Evolutionary conservation across 257 asterid species (phyloP).

Genomic region (Solanum raphanifolium): DNA sequence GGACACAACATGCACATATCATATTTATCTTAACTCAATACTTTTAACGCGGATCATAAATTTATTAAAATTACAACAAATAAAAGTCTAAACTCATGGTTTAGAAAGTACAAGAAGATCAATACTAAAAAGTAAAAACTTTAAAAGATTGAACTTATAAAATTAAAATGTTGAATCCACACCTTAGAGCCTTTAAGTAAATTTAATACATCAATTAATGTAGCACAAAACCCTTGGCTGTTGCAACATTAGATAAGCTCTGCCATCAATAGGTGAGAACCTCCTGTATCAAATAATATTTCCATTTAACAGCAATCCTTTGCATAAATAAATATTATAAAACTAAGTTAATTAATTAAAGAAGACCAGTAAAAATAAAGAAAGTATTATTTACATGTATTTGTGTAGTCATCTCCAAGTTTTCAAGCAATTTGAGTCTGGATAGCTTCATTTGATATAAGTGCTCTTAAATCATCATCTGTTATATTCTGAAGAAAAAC

Average conservation of each 20-base stretch:
- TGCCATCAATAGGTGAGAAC: not conserved
- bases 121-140: not conserved
- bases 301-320: not conserved
- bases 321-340: not conserved
- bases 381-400: conserved; percentile 3
- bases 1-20: too few species aligned
- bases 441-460: conserved; percentile 67
- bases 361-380: not conserved
- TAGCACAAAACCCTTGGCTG: not conserved
- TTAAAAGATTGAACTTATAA: too few species aligned
- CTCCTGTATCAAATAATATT: not conserved
- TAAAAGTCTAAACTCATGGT: not conserved
- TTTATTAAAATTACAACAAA: not conserved
- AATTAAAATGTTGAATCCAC: not conserved
- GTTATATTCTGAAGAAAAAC: conserved; percentile 32
- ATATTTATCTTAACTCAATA: too few species aligned
- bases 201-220: not conserved
- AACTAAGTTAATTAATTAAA: not conserved
- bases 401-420: conserved; percentile 23
- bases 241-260: not conserved
- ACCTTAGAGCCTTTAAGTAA: not conserved
- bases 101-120: not conserved
- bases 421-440: conserved; percentile 73
- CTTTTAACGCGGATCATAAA: too few species aligned
- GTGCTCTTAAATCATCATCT: conserved; percentile 66